These are phyloP conservation scores for Gnomoniopsis sp. DNA, from an alignment of 2,329 filamentous ascomycete genomes.

Conservation along the genomic window DNA sequence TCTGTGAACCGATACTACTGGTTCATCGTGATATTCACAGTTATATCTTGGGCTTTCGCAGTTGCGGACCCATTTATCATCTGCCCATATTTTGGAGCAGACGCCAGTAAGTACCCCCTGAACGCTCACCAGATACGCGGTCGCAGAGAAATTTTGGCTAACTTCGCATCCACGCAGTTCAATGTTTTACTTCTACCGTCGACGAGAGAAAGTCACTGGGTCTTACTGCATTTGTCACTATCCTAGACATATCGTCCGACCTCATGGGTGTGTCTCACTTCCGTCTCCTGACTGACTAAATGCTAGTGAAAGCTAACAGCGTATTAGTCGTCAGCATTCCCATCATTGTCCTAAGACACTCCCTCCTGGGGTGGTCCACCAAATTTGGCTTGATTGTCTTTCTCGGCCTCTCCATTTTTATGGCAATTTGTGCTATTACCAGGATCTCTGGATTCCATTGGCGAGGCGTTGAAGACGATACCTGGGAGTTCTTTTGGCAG, in stretches of 20 bases:
- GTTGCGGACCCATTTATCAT: slow-evolving; percentile 22
- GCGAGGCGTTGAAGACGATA: slow-evolving; percentile 16
- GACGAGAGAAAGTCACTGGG: slow-evolving; percentile 13
- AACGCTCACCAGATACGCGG: background rate
- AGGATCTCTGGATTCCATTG: slow-evolving; percentile 13
- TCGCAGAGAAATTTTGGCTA: background rate
- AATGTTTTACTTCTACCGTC: slow-evolving; percentile 19
- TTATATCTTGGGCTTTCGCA: slow-evolving; percentile 20
- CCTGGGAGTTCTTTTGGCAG: slow-evolving; percentile 24
- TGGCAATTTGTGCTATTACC: slow-evolving; percentile 19
- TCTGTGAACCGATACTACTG: slow-evolving; percentile 23
- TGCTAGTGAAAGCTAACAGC: background rate
- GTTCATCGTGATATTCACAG: slow-evolving; percentile 18
- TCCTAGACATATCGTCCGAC: slow-evolving; percentile 21
- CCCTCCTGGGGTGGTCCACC: slow-evolving; percentile 10
- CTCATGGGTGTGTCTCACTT: slow-evolving; percentile 17
- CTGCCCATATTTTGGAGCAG: slow-evolving; percentile 21
- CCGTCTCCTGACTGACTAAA: background rate
- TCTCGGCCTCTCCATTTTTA: slow-evolving; percentile 22
- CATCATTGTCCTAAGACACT: slow-evolving; percentile 22
- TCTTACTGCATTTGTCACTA: slow-evolving; percentile 20
- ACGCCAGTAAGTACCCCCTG: slow-evolving; percentile 14
- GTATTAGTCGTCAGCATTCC: slow-evolving; percentile 19
- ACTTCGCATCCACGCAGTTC: slow-evolving; percentile 12
- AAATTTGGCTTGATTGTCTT: slow-evolving; percentile 22